Base-by-base conservation (phyloP, 768 basidiomycete genomes). In the Tremella fuciformis region DNA sequence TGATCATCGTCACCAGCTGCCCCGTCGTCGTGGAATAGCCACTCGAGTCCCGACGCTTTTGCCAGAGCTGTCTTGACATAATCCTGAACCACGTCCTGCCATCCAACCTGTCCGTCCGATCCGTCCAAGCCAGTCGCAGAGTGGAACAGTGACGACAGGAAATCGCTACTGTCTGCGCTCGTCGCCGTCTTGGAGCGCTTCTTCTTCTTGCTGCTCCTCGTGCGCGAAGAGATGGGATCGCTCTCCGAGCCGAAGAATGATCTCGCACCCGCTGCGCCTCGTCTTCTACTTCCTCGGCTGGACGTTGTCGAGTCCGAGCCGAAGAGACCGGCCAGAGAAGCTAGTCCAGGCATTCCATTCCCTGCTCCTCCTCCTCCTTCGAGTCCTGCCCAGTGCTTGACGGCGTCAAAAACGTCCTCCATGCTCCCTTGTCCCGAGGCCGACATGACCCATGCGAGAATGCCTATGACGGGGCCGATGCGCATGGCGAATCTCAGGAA, bases 361-460 rank as follows among this genome's bases (percentile, higher is more conserved):
- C 29, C 29, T n/a, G n/a, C n/a, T 34, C 29, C 29, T 8, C 40
- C 58, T 3, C 40, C 26, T 16, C 41, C 53, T 13, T 37, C 16
- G 4, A 67, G 22, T 11, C 71, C 70, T 8, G 57, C 48, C 50
- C 58, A 70, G 13, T 67, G 59, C 46, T 67, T 65, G n/a, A 61
- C 66, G 15, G 65, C 19, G 9, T 60, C 50, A 29, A 67, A 54
- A 24, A 73, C 41, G 16, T 73, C 66, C 19, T 61, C 64, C 55
- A 73, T 58, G 8, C 59, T 52, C 16, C 71, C 71, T 41, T 73
- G 71, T 39, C 69, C 71, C 8, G 69, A 70, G 29, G 47, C 56
- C 16, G 65, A 60, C 71, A 73, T 73, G 26, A 73, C 19, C 64
- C 65, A 70, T 1, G 58, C 67, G 18, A 70, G 56, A 2, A 73